Percentiles rank a stretch among this genome's conserved stretches.
Evolutionary conservation across 2,329 filamentous ascomycete species (phyloP).

Genomic region (Chrysoporthe deuterocubensis): DNA sequence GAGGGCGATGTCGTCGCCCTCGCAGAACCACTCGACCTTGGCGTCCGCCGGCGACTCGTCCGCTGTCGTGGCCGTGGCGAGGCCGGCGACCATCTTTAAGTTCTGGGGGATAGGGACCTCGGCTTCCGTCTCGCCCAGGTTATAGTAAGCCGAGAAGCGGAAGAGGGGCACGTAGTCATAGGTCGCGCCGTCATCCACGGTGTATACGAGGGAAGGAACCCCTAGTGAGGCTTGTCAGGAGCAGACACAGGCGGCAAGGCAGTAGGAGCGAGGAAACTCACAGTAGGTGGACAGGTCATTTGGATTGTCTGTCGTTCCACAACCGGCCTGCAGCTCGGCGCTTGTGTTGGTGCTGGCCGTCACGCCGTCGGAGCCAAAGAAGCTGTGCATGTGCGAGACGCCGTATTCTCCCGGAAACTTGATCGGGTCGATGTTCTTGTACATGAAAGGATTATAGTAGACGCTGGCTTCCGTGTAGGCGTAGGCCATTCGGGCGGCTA

Average conservation of each 20-base stretch:
- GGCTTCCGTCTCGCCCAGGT: slow-evolving; percentile 30
- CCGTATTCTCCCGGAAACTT: slow-evolving; percentile 38
- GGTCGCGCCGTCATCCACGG: slow-evolving; percentile 25
- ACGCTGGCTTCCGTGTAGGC: slow-evolving; percentile 35
- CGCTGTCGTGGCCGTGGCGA: slow-evolving; percentile 47
- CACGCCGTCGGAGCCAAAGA: slow-evolving; percentile 42
- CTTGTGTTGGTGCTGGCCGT: slow-evolving; percentile 39
- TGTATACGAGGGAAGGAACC: slow-evolving; percentile 30
- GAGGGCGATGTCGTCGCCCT: slow-evolving; percentile 42
- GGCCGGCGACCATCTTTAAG: slow-evolving; percentile 41
- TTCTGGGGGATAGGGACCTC: slow-evolving; percentile 33
- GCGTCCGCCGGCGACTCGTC: slow-evolving; percentile 35
- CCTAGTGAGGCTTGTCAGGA: slow-evolving; percentile 9
- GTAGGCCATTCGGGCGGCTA: slow-evolving; percentile 10
- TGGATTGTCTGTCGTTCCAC: slow-evolving; percentile 36
- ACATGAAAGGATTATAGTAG: slow-evolving; percentile 35
- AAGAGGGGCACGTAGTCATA: slow-evolving; percentile 29
- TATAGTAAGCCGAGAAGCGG: slow-evolving; percentile 33
- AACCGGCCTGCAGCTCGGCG: slow-evolving; percentile 37
- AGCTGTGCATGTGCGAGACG: slow-evolving; percentile 42
- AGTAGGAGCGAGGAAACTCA: neutral
- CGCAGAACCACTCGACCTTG: slow-evolving; percentile 33
- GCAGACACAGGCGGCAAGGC: neutral
- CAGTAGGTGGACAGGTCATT: slow-evolving; percentile 38
- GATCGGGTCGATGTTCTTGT: slow-evolving; percentile 42